Conservation (phyloP, 495 filamentous ascomycete genomes). For the Rostrohypoxylon terebratum region DNA sequence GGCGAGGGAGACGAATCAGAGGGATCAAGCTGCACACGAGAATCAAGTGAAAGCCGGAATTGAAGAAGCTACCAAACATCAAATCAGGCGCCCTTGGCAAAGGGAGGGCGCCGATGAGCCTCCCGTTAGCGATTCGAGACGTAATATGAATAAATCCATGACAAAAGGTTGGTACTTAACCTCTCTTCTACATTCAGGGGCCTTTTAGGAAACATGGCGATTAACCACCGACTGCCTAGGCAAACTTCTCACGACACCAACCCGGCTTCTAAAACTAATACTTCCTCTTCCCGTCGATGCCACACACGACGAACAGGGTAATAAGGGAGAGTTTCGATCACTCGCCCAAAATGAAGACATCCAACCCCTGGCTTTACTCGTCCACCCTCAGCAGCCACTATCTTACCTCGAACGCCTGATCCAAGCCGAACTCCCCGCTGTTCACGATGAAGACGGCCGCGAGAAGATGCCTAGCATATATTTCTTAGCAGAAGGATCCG, state of each 20-base stretch:
- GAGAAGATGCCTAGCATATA: constrained; percentile 78
- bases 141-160: constrained; percentile 62
- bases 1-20: constrained; percentile 53
- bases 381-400: constrained; percentile 92
- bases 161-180: constrained; percentile 69
- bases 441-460: constrained; percentile 68
- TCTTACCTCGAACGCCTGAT: constrained; percentile 93
- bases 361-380: constrained; percentile 86
- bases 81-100: constrained; percentile 72
- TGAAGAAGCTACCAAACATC: constrained; percentile 48
- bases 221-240: constrained; percentile 59
- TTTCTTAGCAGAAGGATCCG: constrained; percentile 82
- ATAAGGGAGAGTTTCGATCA: constrained; percentile 53
- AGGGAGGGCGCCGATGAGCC: constrained; percentile 71
- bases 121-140: constrained; percentile 58
- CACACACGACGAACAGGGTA: constrained; percentile 60
- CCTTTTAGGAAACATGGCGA: background rate
- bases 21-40: constrained; percentile 54
- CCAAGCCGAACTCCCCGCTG: constrained; percentile 83
- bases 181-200: background rate
- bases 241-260: constrained; percentile 91
- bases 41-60: constrained; percentile 51
- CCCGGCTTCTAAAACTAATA: constrained; percentile 87
- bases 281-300: constrained; percentile 78
- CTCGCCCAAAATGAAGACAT: constrained; percentile 68